Conservation (phyloP, 306 rosid genomes). For the Prunus kanzakura region DNA sequence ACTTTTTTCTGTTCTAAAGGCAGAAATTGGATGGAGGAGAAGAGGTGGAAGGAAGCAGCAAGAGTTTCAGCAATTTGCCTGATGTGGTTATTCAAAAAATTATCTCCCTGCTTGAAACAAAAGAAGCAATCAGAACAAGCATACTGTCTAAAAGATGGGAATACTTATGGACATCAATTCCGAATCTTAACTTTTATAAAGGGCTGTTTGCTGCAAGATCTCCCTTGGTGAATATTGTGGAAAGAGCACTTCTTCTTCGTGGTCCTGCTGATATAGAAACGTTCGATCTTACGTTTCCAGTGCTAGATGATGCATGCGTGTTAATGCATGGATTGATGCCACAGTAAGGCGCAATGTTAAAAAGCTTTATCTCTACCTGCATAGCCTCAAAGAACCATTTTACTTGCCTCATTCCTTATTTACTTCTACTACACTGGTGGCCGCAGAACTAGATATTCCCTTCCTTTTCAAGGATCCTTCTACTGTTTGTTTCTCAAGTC, state of each 20-base stretch:
- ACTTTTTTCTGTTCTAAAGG: not conserved
- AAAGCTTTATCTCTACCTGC: not conserved
- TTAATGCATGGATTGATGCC: not conserved
- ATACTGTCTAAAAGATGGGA: constrained; percentile 7
- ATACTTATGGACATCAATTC: constrained; percentile 6
- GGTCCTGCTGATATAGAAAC: not conserved
- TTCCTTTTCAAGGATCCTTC: not conserved
- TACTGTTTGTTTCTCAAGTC: not conserved
- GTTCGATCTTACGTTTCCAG: not conserved
- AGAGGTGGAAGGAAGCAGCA: not conserved
- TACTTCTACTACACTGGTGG: not conserved
- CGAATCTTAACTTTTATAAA: not conserved
- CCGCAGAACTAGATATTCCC: not conserved
- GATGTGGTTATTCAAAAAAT: not conserved
- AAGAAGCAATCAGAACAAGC: not conserved
- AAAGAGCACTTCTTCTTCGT: constrained; percentile 9
- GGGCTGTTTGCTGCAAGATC: not conserved
- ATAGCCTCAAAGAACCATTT: not conserved
- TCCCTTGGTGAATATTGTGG: not conserved
- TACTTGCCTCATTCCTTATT: not conserved
- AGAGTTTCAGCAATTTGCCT: not conserved
- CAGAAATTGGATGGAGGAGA: not conserved
- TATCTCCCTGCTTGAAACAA: not conserved
- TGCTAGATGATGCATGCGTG: not conserved
- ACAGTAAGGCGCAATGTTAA: not conserved